Evolutionary conservation across 805 yeast species (phyloP).

Genomic region (Candida taoyuanica): DNA sequence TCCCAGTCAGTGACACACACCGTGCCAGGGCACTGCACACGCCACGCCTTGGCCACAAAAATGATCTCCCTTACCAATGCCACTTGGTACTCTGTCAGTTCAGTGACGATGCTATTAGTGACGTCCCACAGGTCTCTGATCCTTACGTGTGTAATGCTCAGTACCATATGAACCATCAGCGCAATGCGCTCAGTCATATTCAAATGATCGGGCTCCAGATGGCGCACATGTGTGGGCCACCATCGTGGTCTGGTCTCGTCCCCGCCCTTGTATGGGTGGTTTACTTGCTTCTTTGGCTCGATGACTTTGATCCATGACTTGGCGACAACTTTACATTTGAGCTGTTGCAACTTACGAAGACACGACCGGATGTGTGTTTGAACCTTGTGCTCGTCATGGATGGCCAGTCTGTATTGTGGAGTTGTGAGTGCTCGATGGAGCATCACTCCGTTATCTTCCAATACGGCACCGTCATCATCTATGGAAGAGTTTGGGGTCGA

Average conservation of each 20-base stretch:
- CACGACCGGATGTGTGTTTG: slow-evolving; percentile 12
- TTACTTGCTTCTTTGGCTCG: slow-evolving; percentile 64
- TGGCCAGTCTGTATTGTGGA: background rate
- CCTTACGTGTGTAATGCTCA: slow-evolving; percentile 17
- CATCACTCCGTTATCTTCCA: too few species aligned
- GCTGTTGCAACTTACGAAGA: slow-evolving; percentile 32
- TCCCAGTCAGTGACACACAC: slow-evolving; percentile 8
- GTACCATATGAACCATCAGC: slow-evolving; percentile 40
- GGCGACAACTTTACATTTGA: slow-evolving; percentile 55
- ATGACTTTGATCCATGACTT: slow-evolving; percentile 62
- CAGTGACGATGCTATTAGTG: background rate
- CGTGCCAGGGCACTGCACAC: background rate
- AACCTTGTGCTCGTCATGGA: slow-evolving; percentile 1
- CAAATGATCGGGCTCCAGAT: slow-evolving; percentile 72
- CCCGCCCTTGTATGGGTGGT: slow-evolving; percentile 55
- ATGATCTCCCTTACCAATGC: slow-evolving; percentile 16
- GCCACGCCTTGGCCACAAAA: slow-evolving; percentile 9
- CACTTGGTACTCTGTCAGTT: slow-evolving; percentile 3
- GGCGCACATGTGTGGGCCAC: slow-evolving; percentile 65
- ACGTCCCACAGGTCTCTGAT: slow-evolving; percentile 3
- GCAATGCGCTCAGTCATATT: slow-evolving; percentile 50
- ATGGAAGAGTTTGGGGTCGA: background rate
- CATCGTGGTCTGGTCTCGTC: slow-evolving; percentile 50
- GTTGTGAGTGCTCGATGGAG: slow-evolving; percentile 2
- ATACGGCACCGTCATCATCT: background rate